A percentile compares a stretch with the other conserved stretches of the same genome.
Evolutionary conservation across 192 early-diverging fungal species (phyloP).

Genomic region (Diversispora epigaea): DNA sequence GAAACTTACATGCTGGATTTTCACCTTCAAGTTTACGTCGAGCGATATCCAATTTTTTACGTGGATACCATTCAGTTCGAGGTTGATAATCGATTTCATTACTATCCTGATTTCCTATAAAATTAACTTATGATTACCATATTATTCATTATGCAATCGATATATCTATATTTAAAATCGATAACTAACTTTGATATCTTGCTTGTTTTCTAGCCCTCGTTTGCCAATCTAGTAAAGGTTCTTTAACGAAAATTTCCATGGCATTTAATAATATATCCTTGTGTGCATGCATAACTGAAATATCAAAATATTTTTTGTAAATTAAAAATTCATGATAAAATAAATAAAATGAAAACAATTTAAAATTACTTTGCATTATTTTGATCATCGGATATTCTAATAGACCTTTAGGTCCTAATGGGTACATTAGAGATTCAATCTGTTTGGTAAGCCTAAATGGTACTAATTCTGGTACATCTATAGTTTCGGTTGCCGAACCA

Average conservation of each 20-base stretch:
- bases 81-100: constrained; percentile 42
- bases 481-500: constrained; percentile 74
- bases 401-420: constrained; percentile 64
- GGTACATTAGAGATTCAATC: constrained; percentile 60
- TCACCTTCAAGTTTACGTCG: constrained; percentile 65
- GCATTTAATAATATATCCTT: constrained; percentile 69
- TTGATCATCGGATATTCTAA: constrained; percentile 70
- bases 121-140: neutral
- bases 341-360: neutral
- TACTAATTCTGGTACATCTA: constrained; percentile 74
- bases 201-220: constrained; percentile 64
- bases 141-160: neutral
- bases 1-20: constrained; percentile 61
- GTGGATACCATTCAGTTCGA: constrained; percentile 68
- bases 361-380: constrained; percentile 43
- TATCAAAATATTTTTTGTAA: neutral
- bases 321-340: neutral
- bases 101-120: constrained; percentile 40
- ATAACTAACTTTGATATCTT: constrained; percentile 53
- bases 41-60: constrained; percentile 74
- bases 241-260: constrained; percentile 79
- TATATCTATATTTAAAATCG: neutral
- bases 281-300: constrained; percentile 52
- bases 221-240: constrained; percentile 80
- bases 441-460: constrained; percentile 77